Percentiles rank a stretch among this genome's conserved stretches.
Conservation (phyloP, 2,329 filamentous ascomycete species). For the Sclerotinia spermophila region DNA sequence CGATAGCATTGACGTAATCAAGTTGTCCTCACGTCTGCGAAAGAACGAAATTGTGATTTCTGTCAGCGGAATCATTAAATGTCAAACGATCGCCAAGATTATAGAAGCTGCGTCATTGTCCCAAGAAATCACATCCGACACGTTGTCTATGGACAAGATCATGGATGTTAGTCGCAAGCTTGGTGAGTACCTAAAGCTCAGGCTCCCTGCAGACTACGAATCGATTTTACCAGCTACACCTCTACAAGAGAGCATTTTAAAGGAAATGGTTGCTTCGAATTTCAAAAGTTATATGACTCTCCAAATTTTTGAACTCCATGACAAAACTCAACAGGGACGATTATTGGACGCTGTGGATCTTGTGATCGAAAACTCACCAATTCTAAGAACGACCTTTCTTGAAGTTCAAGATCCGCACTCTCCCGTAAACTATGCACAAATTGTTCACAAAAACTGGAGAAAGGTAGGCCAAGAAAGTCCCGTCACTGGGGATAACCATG, state of each 20-base stretch:
- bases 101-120: slow-evolving; percentile 32
- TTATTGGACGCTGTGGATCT: slow-evolving; percentile 59
- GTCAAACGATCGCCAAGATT: slow-evolving; percentile 64
- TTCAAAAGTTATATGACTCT: slow-evolving; percentile 83
- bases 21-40: slow-evolving; percentile 69
- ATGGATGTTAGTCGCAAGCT: slow-evolving; percentile 38
- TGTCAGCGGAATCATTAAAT: slow-evolving; percentile 74
- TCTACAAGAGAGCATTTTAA: slow-evolving; percentile 81
- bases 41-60: slow-evolving; percentile 56
- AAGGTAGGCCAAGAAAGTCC: neutral
- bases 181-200: slow-evolving; percentile 38
- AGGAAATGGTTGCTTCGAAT: slow-evolving; percentile 72
- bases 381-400: slow-evolving; percentile 72
- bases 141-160: slow-evolving; percentile 24
- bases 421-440: slow-evolving; percentile 52
- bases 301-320: slow-evolving; percentile 63
- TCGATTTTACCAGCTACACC: slow-evolving; percentile 71
- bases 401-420: slow-evolving; percentile 60
- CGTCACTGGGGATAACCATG: neutral
- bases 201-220: slow-evolving; percentile 47
- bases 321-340: slow-evolving; percentile 50
- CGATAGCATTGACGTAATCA: slow-evolving; percentile 90
- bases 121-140: neutral
- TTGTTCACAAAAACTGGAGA: slow-evolving; percentile 40
- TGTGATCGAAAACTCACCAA: slow-evolving; percentile 59